A percentile compares a stretch with the other conserved stretches of the same genome.
phyloP scores from a whole-genome alignment of 495 filamentous ascomycete genomes.

The Entonaema liquescens region DNA sequence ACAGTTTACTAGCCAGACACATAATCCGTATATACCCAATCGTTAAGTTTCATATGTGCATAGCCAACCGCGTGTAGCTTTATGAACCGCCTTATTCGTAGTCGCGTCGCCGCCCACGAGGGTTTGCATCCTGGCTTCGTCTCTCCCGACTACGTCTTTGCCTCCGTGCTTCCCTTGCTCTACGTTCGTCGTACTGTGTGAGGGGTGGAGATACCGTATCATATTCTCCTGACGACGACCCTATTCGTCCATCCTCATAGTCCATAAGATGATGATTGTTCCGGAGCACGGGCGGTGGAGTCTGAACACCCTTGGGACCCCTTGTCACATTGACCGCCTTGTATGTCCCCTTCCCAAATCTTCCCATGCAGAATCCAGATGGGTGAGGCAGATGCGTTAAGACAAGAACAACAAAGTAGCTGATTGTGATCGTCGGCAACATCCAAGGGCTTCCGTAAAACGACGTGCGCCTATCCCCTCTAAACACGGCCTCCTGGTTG shows the following conservation, averaged over 20 bases:
- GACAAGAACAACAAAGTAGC: conserved; percentile 46
- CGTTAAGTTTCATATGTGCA: background rate
- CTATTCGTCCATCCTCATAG: conserved; percentile 25
- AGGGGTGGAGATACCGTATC: conserved; percentile 7
- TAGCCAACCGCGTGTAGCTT: background rate
- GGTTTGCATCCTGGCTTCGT: background rate
- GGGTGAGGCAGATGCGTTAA: conserved; percentile 50
- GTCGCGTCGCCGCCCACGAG: conserved; percentile 3
- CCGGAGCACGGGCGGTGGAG: background rate
- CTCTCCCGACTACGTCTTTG: conserved; percentile 12
- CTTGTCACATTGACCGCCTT: conserved; percentile 9
- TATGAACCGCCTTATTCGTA: background rate
- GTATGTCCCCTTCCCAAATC: conserved; percentile 27
- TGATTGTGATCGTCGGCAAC: conserved; percentile 49
- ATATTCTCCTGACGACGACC: conserved; percentile 1
- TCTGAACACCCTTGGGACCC: conserved; percentile 1
- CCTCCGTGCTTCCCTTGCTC: background rate
- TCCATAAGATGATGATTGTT: conserved; percentile 20
- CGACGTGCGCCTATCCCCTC: background rate
- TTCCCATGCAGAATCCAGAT: conserved; percentile 35
- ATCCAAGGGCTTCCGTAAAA: conserved; percentile 50
- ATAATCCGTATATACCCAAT: background rate
- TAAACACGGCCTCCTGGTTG: conserved; percentile 35
- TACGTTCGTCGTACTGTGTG: conserved; percentile 15
- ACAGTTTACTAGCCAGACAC: background rate